Evolutionary conservation across 257 asterid species (phyloP).

Genomic region (Solanum acaule): DNA sequence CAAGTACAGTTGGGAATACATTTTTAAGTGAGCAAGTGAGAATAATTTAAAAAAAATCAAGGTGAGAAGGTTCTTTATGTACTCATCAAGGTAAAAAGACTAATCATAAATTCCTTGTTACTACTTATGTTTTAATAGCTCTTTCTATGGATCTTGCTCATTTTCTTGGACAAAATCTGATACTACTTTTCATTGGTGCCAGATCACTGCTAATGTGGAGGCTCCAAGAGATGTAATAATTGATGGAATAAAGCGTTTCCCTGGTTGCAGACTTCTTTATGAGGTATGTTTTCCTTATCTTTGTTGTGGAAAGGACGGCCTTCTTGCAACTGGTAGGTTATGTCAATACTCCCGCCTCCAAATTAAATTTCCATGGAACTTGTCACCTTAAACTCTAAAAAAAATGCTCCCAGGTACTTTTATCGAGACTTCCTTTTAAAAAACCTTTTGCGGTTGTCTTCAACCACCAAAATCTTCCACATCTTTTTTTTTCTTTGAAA

Average conservation of each 20-base stretch:
- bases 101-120: no score
- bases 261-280: conserved; percentile 49
- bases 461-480: no score
- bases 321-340: background rate
- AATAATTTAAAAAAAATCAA: no score
- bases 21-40: no score
- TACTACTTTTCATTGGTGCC: conserved; percentile 28
- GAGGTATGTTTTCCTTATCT: conserved; percentile 38
- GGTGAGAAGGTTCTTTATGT: no score
- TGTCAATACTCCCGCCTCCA: background rate
- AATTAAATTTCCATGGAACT: background rate
- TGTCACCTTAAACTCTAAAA: no score
- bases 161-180: background rate
- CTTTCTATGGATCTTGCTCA: background rate
- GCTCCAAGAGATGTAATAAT: conserved; percentile 67
- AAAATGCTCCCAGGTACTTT: no score
- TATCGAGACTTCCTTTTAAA: no score
- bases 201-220: conserved; percentile 61
- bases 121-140: background rate
- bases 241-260: conserved; percentile 52
- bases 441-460: no score
- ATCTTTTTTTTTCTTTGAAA: no score
- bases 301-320: background rate
- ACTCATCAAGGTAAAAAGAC: no score
- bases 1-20: no score